These are phyloP conservation scores for Teunomyces lycoperdinae DNA, from an alignment of 805 yeast species.

Conservation along the genomic window DNA sequence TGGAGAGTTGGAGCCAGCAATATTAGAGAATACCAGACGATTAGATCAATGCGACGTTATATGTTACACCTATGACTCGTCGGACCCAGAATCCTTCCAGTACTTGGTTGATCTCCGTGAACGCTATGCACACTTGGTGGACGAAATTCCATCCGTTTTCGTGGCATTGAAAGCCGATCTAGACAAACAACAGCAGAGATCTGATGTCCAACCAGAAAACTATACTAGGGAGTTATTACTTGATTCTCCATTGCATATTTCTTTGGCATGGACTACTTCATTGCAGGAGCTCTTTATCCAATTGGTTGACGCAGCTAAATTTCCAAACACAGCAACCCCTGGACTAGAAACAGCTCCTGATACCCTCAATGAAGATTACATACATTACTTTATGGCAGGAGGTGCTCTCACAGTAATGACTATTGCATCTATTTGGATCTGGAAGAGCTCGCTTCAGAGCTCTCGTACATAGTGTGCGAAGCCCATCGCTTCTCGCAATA, in stretches of 20 bases:
- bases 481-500: neutral
- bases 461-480: constrained; percentile 8
- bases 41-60: constrained; percentile 87
- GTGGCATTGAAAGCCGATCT: constrained; percentile 94
- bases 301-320: constrained; percentile 81
- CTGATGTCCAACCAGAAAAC: constrained; percentile 81
- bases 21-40: constrained; percentile 64
- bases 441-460: constrained; percentile 47
- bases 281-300: constrained; percentile 81
- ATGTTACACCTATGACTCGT: constrained; percentile 87
- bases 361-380: constrained; percentile 46
- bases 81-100: constrained; percentile 93
- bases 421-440: constrained; percentile 60
- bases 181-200: constrained; percentile 92
- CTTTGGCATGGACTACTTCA: constrained; percentile 87
- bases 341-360: constrained; percentile 64
- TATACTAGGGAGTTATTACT: constrained; percentile 65
- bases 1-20: constrained; percentile 82
- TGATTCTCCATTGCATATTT: constrained; percentile 85
- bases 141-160: constrained; percentile 73
- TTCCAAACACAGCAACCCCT: constrained; percentile 76
- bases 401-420: constrained; percentile 69
- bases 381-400: constrained; percentile 59
- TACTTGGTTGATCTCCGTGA: constrained; percentile 69
- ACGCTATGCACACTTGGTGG: constrained; percentile 54